Evolutionary conservation across 345 rosid genomes (phyloP).

Genomic region (Citrus sp.): DNA sequence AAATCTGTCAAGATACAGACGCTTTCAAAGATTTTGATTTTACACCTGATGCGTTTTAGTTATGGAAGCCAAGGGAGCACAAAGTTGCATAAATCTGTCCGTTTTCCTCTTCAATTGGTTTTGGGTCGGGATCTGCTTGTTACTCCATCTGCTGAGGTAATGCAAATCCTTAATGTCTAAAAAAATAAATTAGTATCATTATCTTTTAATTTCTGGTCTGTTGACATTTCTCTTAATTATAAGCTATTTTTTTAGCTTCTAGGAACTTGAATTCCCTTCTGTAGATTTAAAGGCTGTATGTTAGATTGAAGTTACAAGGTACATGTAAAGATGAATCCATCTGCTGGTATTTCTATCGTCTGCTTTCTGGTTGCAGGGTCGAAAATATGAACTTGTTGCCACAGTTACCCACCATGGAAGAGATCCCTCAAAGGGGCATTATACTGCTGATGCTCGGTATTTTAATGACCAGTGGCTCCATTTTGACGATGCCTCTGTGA

Average conservation of each 20-base stretch:
- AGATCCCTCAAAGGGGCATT: constrained; percentile 93
- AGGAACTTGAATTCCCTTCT: not conserved
- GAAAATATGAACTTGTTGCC: constrained; percentile 88
- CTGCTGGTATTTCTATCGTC: not conserved
- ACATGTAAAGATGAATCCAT: not conserved
- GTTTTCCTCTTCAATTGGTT: constrained; percentile 75
- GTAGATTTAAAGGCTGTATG: not conserved
- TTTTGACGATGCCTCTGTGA: constrained; percentile 78
- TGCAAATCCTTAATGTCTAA: not conserved
- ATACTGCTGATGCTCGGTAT: constrained; percentile 75
- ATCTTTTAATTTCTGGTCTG: not conserved
- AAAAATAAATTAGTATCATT: too few relatives aligned
- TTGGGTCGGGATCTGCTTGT: constrained; percentile 65
- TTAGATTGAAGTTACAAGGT: not conserved
- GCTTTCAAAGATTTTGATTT: constrained; percentile 82
- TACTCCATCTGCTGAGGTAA: constrained; percentile 67
- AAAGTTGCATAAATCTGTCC: constrained; percentile 78
- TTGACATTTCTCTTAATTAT: not conserved
- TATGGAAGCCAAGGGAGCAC: constrained; percentile 94
- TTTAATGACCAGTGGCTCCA: constrained; percentile 77
- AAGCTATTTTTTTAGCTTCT: not conserved
- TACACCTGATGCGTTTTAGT: constrained; percentile 92
- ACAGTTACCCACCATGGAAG: constrained; percentile 91
- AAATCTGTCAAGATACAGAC: constrained; percentile 78
- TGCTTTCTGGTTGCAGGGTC: constrained; percentile 42